phyloP scores from a whole-genome alignment of 371 early-diverging fungal genomes.

The Capillidium heterosporum region DNA sequence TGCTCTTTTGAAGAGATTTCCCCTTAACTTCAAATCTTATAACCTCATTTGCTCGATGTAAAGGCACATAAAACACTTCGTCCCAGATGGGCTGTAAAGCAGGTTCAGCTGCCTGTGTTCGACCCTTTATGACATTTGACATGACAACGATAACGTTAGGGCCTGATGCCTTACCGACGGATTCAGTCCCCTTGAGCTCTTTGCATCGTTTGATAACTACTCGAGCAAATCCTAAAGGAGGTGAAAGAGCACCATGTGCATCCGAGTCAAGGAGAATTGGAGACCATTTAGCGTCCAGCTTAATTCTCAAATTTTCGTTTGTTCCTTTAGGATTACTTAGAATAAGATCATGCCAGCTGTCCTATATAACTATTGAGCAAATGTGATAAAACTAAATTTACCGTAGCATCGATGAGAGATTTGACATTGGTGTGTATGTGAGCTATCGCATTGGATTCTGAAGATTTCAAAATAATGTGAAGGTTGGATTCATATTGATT shows the following conservation, averaged over 20 bases:
- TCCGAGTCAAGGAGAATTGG: not conserved
- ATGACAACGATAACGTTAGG: slow-evolving; percentile 27
- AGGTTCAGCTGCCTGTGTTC: slow-evolving; percentile 46
- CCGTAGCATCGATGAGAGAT: not conserved
- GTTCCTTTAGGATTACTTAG: not conserved
- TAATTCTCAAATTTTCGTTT: not conserved
- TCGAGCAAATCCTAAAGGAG: not conserved
- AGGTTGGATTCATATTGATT: not conserved
- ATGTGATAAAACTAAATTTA: not conserved
- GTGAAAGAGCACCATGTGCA: not conserved
- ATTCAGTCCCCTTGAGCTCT: slow-evolving; percentile 17
- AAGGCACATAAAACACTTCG: slow-evolving; percentile 54
- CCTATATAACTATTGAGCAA: not conserved
- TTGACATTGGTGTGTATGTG: not conserved
- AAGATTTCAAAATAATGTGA: not conserved
- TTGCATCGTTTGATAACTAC: not conserved
- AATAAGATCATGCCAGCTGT: not conserved
- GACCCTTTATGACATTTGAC: slow-evolving; percentile 6
- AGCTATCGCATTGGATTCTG: not conserved
- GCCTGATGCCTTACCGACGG: slow-evolving; percentile 57
- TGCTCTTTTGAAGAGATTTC: slow-evolving; percentile 42
- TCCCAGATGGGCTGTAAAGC: slow-evolving; percentile 78
- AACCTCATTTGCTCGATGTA: slow-evolving; percentile 41
- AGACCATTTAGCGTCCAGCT: slow-evolving; percentile 1
- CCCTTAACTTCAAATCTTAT: slow-evolving; percentile 62